Conservation (phyloP, 192 early-diverging fungal species). For the Diversispora epigaea region DNA sequence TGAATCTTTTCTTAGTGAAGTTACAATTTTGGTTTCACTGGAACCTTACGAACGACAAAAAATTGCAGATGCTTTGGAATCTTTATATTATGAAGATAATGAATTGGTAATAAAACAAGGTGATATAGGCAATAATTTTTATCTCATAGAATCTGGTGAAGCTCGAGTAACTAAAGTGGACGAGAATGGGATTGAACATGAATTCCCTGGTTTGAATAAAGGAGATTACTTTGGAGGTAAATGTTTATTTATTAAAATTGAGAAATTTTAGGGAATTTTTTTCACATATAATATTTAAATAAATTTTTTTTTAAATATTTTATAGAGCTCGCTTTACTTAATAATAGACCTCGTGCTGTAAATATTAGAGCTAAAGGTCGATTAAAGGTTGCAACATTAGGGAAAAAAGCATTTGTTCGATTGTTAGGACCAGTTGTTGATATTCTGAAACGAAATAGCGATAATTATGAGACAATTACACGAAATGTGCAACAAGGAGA, state of each 20-base stretch:
- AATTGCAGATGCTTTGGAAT: conserved; percentile 96
- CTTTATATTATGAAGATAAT: conserved; percentile 81
- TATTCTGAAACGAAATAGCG: conserved; percentile 93
- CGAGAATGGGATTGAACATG: conserved; percentile 74
- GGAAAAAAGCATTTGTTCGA: conserved; percentile 93
- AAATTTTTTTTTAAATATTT: conserved; percentile 22
- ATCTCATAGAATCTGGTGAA: conserved; percentile 92
- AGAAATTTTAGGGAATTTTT: conserved; percentile 20
- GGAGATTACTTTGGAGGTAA: conserved; percentile 97
- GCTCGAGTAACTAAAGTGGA: conserved; percentile 79
- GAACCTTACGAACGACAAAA: conserved; percentile 98
- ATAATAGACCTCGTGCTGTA: conserved; percentile 88
- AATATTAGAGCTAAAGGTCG: conserved; percentile 83
- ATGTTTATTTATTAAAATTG: background rate
- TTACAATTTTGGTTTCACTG: conserved; percentile 81
- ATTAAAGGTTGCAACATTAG: conserved; percentile 93
- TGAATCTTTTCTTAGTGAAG: conserved; percentile 93
- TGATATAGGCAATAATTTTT: conserved; percentile 91
- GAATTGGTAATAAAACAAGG: conserved; percentile 89
- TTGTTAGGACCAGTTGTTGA: conserved; percentile 93
- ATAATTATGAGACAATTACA: conserved; percentile 75
- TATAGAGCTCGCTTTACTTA: conserved; percentile 92
- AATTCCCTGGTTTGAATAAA: conserved; percentile 67
- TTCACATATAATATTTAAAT: background rate
- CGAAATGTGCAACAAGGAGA: conserved; percentile 38